Percentiles rank a stretch among this genome's conserved stretches.
Conservation (phyloP, 2,329 filamentous ascomycete genomes). For the Pyrenochaeta sp. region DNA sequence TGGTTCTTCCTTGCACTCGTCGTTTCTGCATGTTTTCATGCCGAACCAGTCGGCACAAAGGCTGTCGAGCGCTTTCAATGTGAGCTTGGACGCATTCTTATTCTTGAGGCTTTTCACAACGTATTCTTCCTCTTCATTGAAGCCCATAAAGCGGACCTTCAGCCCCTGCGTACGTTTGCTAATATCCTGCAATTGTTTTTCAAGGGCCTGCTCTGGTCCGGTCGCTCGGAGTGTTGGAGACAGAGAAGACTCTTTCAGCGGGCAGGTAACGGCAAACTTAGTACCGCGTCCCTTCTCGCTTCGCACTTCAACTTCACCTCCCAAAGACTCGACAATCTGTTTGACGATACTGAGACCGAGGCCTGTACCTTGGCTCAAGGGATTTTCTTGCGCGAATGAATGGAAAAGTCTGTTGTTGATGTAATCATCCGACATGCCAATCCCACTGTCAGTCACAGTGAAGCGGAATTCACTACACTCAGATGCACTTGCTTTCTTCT, state of each 20-base stretch:
- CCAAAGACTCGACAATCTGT: slow-evolving; percentile 47
- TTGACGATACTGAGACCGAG: slow-evolving; percentile 51
- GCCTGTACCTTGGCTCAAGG: slow-evolving; percentile 48
- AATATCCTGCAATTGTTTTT: slow-evolving; percentile 29
- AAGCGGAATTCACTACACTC: slow-evolving; percentile 39
- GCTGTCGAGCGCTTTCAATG: slow-evolving; percentile 40
- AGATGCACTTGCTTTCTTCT: slow-evolving; percentile 19
- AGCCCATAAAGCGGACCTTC: slow-evolving; percentile 42
- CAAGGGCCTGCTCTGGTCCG: slow-evolving; percentile 30
- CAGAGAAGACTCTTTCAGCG: slow-evolving; percentile 38
- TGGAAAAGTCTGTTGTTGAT: slow-evolving; percentile 46
- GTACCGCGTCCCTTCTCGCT: slow-evolving; percentile 47
- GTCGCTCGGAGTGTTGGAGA: slow-evolving; percentile 36
- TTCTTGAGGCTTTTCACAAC: slow-evolving; percentile 41
- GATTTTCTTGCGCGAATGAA: slow-evolving; percentile 51
- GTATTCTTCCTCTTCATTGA: slow-evolving; percentile 42
- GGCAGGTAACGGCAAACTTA: slow-evolving; percentile 47
- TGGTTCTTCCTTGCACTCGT: slow-evolving; percentile 17
- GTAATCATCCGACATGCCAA: slow-evolving; percentile 51
- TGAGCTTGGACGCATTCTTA: slow-evolving; percentile 40
- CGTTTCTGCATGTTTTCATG: slow-evolving; percentile 33
- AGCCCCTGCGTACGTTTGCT: slow-evolving; percentile 38
- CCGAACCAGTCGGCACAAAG: slow-evolving; percentile 47
- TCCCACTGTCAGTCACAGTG: slow-evolving; percentile 49
- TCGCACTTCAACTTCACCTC: slow-evolving; percentile 46